These are phyloP conservation scores for Fusarium veterinarium DNA, from an alignment of 2,329 filamentous ascomycete species.

Conservation along the genomic window DNA sequence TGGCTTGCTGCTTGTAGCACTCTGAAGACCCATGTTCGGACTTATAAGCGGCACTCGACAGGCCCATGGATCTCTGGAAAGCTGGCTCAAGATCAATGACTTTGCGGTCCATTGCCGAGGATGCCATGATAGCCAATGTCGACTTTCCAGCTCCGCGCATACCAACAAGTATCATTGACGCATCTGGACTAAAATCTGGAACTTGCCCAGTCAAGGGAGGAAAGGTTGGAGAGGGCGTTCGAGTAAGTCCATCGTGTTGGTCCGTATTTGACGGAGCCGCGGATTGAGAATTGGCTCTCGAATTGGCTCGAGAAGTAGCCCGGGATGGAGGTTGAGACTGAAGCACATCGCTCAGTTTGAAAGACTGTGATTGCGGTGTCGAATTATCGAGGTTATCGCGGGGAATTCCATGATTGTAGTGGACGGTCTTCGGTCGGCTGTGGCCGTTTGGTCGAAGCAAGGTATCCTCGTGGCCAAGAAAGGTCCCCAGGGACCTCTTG, in stretches of 20 bases:
- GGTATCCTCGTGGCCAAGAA: conserved; percentile 47
- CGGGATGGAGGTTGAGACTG: conserved; percentile 18
- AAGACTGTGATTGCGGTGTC: conserved; percentile 20
- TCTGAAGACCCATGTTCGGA: conserved; percentile 69
- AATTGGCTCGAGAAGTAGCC: conserved; percentile 11
- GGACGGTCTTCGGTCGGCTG: conserved; percentile 23
- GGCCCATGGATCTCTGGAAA: conserved; percentile 73
- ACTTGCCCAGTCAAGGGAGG: conserved; percentile 45
- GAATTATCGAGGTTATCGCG: conserved; percentile 30
- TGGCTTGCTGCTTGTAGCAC: conserved; percentile 72
- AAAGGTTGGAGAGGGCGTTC: conserved; percentile 42
- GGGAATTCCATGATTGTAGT: conserved; percentile 21
- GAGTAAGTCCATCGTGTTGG: conserved; percentile 40
- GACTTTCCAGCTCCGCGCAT: conserved; percentile 81
- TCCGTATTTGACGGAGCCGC: conserved; percentile 26
- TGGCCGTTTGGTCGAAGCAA: conserved; percentile 31
- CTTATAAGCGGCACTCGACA: conserved; percentile 72
- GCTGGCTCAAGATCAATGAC: conserved; percentile 76
- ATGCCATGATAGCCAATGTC: conserved; percentile 79
- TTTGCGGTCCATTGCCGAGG: conserved; percentile 74
- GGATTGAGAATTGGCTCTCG: conserved; percentile 24
- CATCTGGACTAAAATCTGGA: conserved; percentile 65
- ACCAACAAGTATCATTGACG: conserved; percentile 78
- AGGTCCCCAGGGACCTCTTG: conserved; percentile 54
- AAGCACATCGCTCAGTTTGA: conserved; percentile 21